These are phyloP conservation scores for Colletotrichum simmondsii DNA, from an alignment of 2,329 filamentous ascomycete species.

Conservation along the genomic window DNA sequence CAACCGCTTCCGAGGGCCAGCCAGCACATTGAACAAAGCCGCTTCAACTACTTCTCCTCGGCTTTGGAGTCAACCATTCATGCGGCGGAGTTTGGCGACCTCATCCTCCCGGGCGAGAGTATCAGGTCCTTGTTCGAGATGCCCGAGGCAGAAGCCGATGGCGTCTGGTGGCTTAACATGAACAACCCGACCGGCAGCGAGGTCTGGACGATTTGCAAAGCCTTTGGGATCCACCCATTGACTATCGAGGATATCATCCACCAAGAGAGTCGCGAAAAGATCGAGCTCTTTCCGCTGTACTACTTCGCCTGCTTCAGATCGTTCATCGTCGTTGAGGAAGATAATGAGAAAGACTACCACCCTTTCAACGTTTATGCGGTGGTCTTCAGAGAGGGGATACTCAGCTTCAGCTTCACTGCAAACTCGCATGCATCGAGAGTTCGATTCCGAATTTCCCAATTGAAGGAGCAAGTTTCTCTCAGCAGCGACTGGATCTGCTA, in stretches of 20 bases:
- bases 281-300: slow-evolving; percentile 96
- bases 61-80: slow-evolving; percentile 94
- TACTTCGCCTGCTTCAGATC: slow-evolving; percentile 98
- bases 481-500: slow-evolving; percentile 99
- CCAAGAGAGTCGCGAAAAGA: slow-evolving; percentile 96
- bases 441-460: slow-evolving; percentile 87
- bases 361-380: slow-evolving; percentile 97
- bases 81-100: slow-evolving; percentile 85
- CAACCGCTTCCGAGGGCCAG: slow-evolving; percentile 47
- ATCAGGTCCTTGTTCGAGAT: slow-evolving; percentile 86
- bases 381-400: slow-evolving; percentile 92
- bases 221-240: slow-evolving; percentile 94
- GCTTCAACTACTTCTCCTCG: slow-evolving; percentile 97
- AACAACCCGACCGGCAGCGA: slow-evolving; percentile 91
- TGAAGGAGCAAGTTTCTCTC: slow-evolving; percentile 94
- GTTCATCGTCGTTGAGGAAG: slow-evolving; percentile 82
- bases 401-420: slow-evolving; percentile 92
- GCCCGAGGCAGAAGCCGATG: slow-evolving; percentile 71
- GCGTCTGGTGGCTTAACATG: slow-evolving; percentile 98
- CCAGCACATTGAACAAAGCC: slow-evolving; percentile 70
- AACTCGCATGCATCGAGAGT: slow-evolving; percentile 91
- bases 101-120: slow-evolving; percentile 88
- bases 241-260: slow-evolving; percentile 96
- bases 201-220: slow-evolving; percentile 87
- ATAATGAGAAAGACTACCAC: slow-evolving; percentile 84